A percentile compares a stretch with the other conserved stretches of the same genome.
phyloP scores from a whole-genome alignment of 75 land plant species.

The Larix kaempferi region DNA sequence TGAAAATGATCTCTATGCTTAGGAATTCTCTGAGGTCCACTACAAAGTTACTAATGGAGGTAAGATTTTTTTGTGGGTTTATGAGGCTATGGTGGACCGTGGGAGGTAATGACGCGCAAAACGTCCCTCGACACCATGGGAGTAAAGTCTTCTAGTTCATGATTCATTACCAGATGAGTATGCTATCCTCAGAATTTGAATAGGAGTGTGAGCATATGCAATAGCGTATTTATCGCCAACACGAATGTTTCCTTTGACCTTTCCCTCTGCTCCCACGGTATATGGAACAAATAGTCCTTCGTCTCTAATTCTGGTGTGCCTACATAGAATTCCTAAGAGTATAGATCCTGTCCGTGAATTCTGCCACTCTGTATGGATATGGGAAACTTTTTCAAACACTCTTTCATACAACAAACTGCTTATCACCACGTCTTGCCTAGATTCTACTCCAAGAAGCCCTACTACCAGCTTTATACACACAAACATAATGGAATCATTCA shows the following conservation, averaged over 20 bases:
- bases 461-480: conserved; percentile 36
- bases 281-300: conserved; percentile 67
- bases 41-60: too few species aligned
- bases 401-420: conserved; percentile 45
- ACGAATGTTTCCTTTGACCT: conserved; percentile 35
- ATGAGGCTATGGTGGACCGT: too few species aligned
- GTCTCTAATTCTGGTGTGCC: conserved; percentile 31
- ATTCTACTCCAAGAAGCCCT: conserved; percentile 73
- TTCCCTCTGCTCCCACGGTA: conserved; percentile 38
- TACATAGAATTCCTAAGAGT: too few species aligned
- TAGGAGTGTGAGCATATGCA: conserved; percentile 48
- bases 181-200: conserved; percentile 60
- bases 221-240: conserved; percentile 47
- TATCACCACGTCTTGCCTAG: conserved; percentile 78
- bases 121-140: too few species aligned
- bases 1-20: too few species aligned
- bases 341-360: too few species aligned
- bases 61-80: too few species aligned
- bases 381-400: conserved; percentile 11
- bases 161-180: conserved; percentile 47
- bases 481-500: too few species aligned
- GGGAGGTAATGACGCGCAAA: too few species aligned
- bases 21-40: too few species aligned
- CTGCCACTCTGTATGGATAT: too few species aligned
- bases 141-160: too few species aligned